Evolutionary conservation across 768 basidiomycete genomes (phyloP).

Genomic region (Polyporus arcularius): DNA sequence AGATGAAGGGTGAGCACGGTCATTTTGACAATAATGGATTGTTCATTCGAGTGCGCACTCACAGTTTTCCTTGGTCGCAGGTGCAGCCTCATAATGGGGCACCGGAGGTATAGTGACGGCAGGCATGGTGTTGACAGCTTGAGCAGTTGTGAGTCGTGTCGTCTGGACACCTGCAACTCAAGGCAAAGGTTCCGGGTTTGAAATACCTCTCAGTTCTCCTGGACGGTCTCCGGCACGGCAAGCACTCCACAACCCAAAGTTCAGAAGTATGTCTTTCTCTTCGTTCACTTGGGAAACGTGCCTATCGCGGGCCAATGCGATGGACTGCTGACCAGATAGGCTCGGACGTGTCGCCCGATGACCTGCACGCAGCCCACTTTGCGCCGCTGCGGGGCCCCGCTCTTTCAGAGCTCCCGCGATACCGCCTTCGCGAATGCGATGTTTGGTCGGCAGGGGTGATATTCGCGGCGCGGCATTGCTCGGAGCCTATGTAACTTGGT

Average conservation of each 20-base stretch:
- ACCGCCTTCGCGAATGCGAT: too few relatives aligned
- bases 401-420: too few relatives aligned
- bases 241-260: neutral
- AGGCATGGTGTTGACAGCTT: conserved; percentile 7
- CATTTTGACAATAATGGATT: neutral
- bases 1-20: neutral
- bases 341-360: too few relatives aligned
- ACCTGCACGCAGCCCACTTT: too few relatives aligned
- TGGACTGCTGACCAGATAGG: too few relatives aligned
- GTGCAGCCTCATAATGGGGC: conserved; percentile 11
- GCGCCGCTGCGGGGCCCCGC: too few relatives aligned
- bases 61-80: conserved; percentile 37
- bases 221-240: neutral
- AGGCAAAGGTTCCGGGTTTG: too few relatives aligned
- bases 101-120: conserved; percentile 6
- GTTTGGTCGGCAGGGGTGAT: too few relatives aligned
- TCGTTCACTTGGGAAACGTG: neutral
- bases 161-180: too few relatives aligned
- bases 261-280: neutral
- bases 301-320: neutral
- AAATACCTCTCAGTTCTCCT: too few relatives aligned
- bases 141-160: neutral
- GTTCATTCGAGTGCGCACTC: conserved; percentile 14
- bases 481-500: too few relatives aligned
- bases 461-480: too few relatives aligned